Evolutionary conservation across 768 basidiomycete species (phyloP).

Genomic region (Amanita jacksonii): DNA sequence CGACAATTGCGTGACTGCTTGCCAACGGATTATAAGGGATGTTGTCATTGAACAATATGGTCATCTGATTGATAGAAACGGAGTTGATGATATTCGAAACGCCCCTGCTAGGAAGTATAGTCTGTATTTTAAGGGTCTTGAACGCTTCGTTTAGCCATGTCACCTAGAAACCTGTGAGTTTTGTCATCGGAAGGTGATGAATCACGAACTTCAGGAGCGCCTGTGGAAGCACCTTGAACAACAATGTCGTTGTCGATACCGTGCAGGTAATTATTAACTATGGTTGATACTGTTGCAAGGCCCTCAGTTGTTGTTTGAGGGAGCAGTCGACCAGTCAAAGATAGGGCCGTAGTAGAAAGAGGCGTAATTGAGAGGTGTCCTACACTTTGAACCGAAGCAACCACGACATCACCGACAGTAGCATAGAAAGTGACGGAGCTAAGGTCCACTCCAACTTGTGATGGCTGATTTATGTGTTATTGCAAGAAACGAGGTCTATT

Average conservation of each 20-base stretch:
- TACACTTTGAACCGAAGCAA: conserved; percentile 48
- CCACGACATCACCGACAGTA: conserved; percentile 39
- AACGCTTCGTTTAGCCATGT: conserved; percentile 69
- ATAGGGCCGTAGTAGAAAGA: conserved; percentile 37
- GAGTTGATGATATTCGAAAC: conserved; percentile 53
- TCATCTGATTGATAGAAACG: conserved; percentile 49
- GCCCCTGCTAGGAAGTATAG: conserved; percentile 56
- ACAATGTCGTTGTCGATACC: conserved; percentile 51
- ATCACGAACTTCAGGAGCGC: conserved; percentile 42
- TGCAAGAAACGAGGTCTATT: neutral
- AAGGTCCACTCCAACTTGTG: conserved; percentile 64
- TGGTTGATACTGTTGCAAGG: conserved; percentile 45
- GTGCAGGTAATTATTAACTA: conserved; percentile 68
- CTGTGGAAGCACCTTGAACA: conserved; percentile 52
- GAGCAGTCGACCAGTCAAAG: conserved; percentile 53
- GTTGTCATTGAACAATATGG: conserved; percentile 45
- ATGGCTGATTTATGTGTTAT: conserved; percentile 35
- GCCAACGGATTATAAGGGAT: conserved; percentile 49
- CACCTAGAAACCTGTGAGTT: conserved; percentile 28
- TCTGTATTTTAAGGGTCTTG: conserved; percentile 46
- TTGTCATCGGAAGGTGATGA: neutral
- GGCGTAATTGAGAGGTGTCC: conserved; percentile 46
- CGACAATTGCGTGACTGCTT: conserved; percentile 51
- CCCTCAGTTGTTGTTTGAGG: conserved; percentile 46
- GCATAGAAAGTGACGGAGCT: conserved; percentile 54